A percentile compares a stretch with the other conserved stretches of the same genome.
Evolutionary conservation across 306 rosid genomes (phyloP).

Genomic region (Begonia loranthoides): DNA sequence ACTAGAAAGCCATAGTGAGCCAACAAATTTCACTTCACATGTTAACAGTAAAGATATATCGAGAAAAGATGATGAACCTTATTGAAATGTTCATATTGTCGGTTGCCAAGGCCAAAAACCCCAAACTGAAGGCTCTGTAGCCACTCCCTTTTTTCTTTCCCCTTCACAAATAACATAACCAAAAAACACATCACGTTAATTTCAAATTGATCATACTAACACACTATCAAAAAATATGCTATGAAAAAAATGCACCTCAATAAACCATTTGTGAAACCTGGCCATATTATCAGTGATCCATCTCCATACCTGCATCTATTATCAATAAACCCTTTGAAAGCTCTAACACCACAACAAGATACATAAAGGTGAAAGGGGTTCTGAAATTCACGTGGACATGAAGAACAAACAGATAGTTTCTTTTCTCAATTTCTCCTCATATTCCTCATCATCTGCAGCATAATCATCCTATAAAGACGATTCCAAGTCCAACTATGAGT

Average conservation of each 20-base stretch:
- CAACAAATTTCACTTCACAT: background rate
- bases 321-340: slow-evolving; percentile 10
- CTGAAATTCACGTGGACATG: slow-evolving; percentile 76
- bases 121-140: slow-evolving; percentile 68
- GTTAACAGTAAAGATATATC: background rate
- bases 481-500: slow-evolving; percentile 3
- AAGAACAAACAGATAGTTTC: slow-evolving; percentile 62
- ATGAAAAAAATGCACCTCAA: slow-evolving; percentile 41
- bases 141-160: slow-evolving; percentile 66
- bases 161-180: slow-evolving; percentile 29
- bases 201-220: slow-evolving; percentile 1
- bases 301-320: slow-evolving; percentile 77
- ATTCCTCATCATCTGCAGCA: slow-evolving; percentile 68
- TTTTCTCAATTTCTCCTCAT: slow-evolving; percentile 59
- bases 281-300: slow-evolving; percentile 96
- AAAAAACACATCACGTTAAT: no score
- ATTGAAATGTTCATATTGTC: slow-evolving; percentile 97
- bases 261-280: slow-evolving; percentile 83
- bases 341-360: background rate
- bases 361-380: background rate
- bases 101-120: slow-evolving; percentile 93
- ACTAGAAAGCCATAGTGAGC: slow-evolving; percentile 5
- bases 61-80: slow-evolving; percentile 41
- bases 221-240: background rate
- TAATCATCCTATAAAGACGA: slow-evolving; percentile 57